Evolutionary conservation across 1,284 basidiomycete genomes (phyloP), one percentile per base, ranked within the genome.

Genomic region (Termitomyces sp.): DNA sequence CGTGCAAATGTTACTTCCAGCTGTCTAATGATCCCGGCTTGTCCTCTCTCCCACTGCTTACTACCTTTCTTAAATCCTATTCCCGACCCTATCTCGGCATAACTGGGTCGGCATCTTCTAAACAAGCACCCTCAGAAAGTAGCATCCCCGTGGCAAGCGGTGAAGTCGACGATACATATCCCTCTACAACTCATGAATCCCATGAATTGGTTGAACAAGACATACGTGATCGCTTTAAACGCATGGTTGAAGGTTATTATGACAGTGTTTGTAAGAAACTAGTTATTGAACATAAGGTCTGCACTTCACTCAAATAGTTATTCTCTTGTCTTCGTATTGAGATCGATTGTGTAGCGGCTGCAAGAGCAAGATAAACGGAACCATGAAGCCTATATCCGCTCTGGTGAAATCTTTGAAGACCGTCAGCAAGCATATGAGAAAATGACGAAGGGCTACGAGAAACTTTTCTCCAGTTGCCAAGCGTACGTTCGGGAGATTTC

Each of bases 361-460:
- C 92, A 98, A 83, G 94, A 98, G 59, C 94, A 98, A 72, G 97
- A 99, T 68, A 86, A 88, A 61, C 83, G 89, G 50, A 99, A 99
- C 63, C 95, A 98, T 65, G 96, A 99, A 74, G 97, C 96, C 55
- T 99, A 99, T 69, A 98, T 99, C 65, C 90, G 93, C 38, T 98
- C 94, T 0, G 96, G 96, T 24, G 95, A 99, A 72, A 98, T 99
- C 61, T 99, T 99, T 63, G 97, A 99, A 68, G 97, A 99, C 70
- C 86, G 97, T 17, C 94, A 98, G 68, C 94, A 99, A 70, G 92
- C 90, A 12, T 99, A 98, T 68, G 97, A 99, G 74, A 95, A 94
- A 73, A 95, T 98, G 90, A 93, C 94, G 12, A 94, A 92, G 69
- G 83, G 85, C 34, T 97, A 98, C 64, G 96, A 99, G 72, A 92